Evolutionary conservation across 495 filamentous ascomycete species (phyloP).

Genomic region (Extremus antarcticus): DNA sequence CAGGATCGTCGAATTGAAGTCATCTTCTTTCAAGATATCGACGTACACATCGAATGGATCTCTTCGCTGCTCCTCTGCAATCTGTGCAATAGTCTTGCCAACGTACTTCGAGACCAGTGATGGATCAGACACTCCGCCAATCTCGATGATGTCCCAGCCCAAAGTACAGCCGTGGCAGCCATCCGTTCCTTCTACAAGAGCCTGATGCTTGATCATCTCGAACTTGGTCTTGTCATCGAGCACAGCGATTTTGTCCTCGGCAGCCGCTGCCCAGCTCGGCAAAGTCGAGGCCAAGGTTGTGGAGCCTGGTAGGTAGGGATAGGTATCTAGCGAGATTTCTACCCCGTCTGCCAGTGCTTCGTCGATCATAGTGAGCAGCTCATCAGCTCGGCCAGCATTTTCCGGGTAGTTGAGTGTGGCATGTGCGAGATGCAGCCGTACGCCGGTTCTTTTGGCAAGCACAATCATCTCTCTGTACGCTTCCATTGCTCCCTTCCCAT

Average conservation of each 20-base stretch:
- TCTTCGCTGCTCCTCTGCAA: slow-evolving; percentile 4
- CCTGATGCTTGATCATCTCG: slow-evolving; percentile 7
- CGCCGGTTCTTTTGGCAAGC: slow-evolving; percentile 7
- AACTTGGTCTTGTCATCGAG: slow-evolving; percentile 2
- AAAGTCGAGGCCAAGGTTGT: slow-evolving; percentile 5
- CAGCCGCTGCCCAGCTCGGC: slow-evolving; percentile 7
- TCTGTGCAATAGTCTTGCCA: slow-evolving; percentile 9
- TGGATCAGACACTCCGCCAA: slow-evolving; percentile 6
- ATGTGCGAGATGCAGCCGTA: slow-evolving; percentile 13
- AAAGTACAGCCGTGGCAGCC: slow-evolving; percentile 6
- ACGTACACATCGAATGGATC: slow-evolving; percentile 11
- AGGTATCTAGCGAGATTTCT: slow-evolving; percentile 11
- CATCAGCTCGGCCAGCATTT: slow-evolving; percentile 12
- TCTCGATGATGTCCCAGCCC: slow-evolving; percentile 10
- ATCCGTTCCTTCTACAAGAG: slow-evolving; percentile 3
- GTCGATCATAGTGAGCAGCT: slow-evolving; percentile 13
- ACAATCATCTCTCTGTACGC: slow-evolving; percentile 15
- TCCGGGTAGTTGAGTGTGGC: slow-evolving; percentile 11
- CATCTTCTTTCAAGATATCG: slow-evolving; percentile 8
- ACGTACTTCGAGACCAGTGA: not conserved
- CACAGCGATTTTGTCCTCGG: slow-evolving; percentile 2
- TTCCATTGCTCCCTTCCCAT: slow-evolving; percentile 11
- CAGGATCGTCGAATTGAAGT: slow-evolving; percentile 12
- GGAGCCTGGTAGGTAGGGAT: slow-evolving; percentile 10
- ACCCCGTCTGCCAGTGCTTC: slow-evolving; percentile 5